A percentile compares a stretch with the other conserved stretches of the same genome.
Conservation (phyloP, 768 basidiomycete species). For the Naganishia vaughanmartiniae region DNA sequence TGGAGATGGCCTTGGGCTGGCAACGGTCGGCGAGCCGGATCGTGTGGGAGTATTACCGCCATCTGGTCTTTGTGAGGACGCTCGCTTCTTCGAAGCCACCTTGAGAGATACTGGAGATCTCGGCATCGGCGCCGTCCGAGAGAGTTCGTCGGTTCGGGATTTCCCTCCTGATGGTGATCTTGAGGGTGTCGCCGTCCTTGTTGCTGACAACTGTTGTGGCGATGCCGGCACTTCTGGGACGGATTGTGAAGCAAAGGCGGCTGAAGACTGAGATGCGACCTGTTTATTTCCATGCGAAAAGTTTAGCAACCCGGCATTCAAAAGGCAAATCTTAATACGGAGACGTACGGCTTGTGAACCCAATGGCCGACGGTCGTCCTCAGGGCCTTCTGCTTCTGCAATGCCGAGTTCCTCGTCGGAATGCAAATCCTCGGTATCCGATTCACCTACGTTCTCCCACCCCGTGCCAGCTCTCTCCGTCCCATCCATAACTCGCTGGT, state of each 20-base stretch:
- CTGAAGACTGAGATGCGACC: slow-evolving; percentile 10
- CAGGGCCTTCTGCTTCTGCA: neutral
- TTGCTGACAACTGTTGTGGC: neutral
- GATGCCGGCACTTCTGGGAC: neutral
- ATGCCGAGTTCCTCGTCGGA: slow-evolving; percentile 1
- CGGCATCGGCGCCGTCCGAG: neutral
- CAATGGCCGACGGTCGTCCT: neutral
- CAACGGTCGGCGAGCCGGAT: neutral
- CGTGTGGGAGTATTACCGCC: neutral
- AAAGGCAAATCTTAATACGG: neutral
- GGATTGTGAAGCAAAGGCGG: slow-evolving; percentile 8
- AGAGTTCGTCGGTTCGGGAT: neutral
- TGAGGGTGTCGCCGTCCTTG: neutral
- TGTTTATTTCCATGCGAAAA: neutral
- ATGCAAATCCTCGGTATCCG: neutral
- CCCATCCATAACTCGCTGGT: neutral
- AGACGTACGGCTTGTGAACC: neutral
- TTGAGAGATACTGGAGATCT: neutral
- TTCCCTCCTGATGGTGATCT: neutral
- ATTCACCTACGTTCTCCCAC: neutral
- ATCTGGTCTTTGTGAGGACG: slow-evolving; percentile 6
- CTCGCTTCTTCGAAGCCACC: slow-evolving; percentile 11
- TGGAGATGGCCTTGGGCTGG: slow-evolving; percentile 6
- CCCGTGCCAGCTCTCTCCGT: neutral
- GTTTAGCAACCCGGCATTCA: neutral